Percentiles rank a stretch among this genome's conserved stretches.
These are phyloP conservation scores for Phialophora chinensis DNA, from an alignment of 2,329 filamentous ascomycete species.

Conservation along the genomic window DNA sequence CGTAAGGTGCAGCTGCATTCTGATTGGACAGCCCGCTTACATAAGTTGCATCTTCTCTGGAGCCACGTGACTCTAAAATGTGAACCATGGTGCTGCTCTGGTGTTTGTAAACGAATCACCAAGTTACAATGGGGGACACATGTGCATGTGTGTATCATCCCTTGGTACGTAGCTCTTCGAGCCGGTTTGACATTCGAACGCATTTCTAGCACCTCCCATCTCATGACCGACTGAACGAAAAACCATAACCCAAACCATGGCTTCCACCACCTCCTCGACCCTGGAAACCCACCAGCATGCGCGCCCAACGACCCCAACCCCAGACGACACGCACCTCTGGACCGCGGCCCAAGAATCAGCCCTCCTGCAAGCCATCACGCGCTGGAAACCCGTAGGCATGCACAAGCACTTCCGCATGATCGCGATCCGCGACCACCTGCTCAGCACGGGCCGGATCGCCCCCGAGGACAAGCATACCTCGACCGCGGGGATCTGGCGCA, in stretches of 20 bases:
- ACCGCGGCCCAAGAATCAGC: slow-evolving; percentile 94
- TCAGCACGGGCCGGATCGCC: slow-evolving; percentile 78
- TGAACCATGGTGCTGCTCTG: neutral
- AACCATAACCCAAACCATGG: slow-evolving; percentile 2
- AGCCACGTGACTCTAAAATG: neutral
- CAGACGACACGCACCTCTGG: slow-evolving; percentile 63
- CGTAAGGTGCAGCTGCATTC: neutral
- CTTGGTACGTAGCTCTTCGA: neutral
- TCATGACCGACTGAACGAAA: neutral
- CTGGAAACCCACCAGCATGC: neutral
- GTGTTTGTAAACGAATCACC: neutral
- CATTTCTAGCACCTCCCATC: neutral
- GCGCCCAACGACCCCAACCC: neutral
- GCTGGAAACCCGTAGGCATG: slow-evolving; percentile 96
- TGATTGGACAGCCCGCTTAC: neutral
- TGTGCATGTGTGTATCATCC: neutral
- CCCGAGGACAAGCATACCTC: slow-evolving; percentile 66
- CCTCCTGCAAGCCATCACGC: slow-evolving; percentile 88
- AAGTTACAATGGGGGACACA: neutral
- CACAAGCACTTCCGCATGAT: slow-evolving; percentile 95
- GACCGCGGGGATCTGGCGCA: slow-evolving; percentile 89
- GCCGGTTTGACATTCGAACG: neutral
- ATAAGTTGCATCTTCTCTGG: neutral
- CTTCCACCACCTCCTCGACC: slow-evolving; percentile 12
- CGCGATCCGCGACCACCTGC: slow-evolving; percentile 78